Conservation (phyloP, 139 green algal genomes). For the Chlorella sp. region DNA sequence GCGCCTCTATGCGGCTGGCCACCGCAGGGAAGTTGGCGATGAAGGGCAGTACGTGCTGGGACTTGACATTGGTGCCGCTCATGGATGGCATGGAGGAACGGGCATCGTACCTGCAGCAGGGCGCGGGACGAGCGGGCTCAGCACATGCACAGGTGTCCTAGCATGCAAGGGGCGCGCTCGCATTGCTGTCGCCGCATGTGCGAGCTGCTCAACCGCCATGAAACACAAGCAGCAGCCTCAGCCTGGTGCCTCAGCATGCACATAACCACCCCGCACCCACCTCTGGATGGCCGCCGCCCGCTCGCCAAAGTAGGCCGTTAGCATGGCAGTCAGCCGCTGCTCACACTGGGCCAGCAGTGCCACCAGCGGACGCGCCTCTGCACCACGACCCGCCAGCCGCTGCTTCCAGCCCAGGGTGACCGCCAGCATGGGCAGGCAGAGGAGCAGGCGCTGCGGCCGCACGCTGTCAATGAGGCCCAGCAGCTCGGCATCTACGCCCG, state of each 20-base stretch:
- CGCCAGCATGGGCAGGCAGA: constrained; percentile 54
- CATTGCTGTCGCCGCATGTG: no score
- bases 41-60: constrained; percentile 62
- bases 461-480: constrained; percentile 45
- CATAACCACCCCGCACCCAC: neutral
- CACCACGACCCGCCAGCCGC: neutral
- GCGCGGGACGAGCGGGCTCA: no score
- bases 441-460: constrained; percentile 12
- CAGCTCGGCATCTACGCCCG: constrained; percentile 46
- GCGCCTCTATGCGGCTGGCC: constrained; percentile 40
- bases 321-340: constrained; percentile 7
- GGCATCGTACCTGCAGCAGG: constrained; percentile 14
- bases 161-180: no score
- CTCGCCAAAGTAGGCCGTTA: constrained; percentile 27
- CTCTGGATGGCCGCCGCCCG: constrained; percentile 19
- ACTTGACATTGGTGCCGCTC: constrained; percentile 35
- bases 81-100: constrained; percentile 2
- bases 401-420: constrained; percentile 38
- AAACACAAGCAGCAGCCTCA: no score
- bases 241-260: no score
- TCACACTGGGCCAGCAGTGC: constrained; percentile 34
- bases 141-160: no score
- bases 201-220: no score
- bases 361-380: neutral
- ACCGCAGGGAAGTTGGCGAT: constrained; percentile 53